Conservation (phyloP, 2,329 filamentous ascomycete genomes). For the Podosphaera fusca region DNA sequence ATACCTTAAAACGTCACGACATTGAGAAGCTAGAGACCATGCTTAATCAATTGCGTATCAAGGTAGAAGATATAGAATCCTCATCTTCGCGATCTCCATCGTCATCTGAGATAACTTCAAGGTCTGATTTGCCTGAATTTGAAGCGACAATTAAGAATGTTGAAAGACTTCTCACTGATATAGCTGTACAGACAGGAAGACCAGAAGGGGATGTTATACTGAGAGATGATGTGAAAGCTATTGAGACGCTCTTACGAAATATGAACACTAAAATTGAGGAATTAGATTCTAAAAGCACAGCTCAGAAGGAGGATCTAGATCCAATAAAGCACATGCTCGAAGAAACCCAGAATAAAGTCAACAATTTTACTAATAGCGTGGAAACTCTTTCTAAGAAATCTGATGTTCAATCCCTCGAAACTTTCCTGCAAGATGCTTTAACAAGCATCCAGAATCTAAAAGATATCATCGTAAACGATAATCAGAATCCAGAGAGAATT, state of each 20-base stretch:
- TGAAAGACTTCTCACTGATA: constrained; percentile 32
- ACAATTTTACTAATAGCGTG: constrained; percentile 39
- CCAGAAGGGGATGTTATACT: constrained; percentile 28
- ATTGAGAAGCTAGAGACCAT: constrained; percentile 70
- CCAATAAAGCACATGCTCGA: constrained; percentile 31
- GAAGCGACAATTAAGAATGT: constrained; percentile 31
- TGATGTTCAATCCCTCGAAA: constrained; percentile 54
- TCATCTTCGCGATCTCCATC: constrained; percentile 21
- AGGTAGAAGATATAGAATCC: constrained; percentile 55
- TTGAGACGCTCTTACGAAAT: constrained; percentile 75
- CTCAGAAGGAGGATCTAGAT: constrained; percentile 42
- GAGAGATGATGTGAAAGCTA: constrained; percentile 71
- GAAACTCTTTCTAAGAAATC: constrained; percentile 53
- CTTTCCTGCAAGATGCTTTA: constrained; percentile 57
- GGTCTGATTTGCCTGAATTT: constrained; percentile 30
- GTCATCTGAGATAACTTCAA: constrained; percentile 21
- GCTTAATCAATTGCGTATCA: constrained; percentile 59
- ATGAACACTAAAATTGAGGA: constrained; percentile 78
- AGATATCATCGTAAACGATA: constrained; percentile 21
- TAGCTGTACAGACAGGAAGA: constrained; percentile 21
- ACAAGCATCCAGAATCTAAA: constrained; percentile 51
- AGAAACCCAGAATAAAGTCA: constrained; percentile 53
- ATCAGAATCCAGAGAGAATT: constrained; percentile 30
- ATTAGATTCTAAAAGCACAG: constrained; percentile 47
- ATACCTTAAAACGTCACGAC: constrained; percentile 41